Base-by-base conservation (phyloP, 2,329 filamentous ascomycete species). In the Trichothecium roseum region DNA sequence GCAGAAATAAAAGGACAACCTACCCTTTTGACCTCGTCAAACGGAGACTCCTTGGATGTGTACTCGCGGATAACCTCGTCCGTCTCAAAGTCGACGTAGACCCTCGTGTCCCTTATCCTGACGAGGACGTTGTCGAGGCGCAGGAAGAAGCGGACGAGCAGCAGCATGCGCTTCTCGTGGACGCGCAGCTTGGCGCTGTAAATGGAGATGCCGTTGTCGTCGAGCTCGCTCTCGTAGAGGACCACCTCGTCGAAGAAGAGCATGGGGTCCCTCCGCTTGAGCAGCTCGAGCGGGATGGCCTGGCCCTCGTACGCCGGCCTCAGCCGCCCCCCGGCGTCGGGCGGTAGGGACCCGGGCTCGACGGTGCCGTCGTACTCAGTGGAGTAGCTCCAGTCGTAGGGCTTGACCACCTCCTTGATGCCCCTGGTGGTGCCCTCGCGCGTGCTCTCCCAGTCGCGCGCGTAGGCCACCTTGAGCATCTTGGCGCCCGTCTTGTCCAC, bases 381-480 rank as follows among this genome's bases (percentile, higher is more conserved):
- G 45, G 79, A 91, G 62, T 96, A 98, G 42, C 86, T 94, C 91
- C 91, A 98, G 63, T 98, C 91, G 56, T 93, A 98, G 3, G 89
- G 88, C 63, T 88, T 88, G 37, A 98, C 85, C 18, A 95, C 81
- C 54, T 95, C 86, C 53, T 85, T 86, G 55, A 98, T 94, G 37
- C 82, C 84, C 49, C 87, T 83, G 34, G 83, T 81, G 48, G 84
- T 84, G 56, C 81, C 78, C 56, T 87, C 86, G 39, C 69, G 60
- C 35, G 62, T 73, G 45, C 66, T 66, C 45, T 64, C 68, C 91
- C 91, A 98, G 55, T 87, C 84, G 43, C 78, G 74, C 3, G 91
- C 94, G 61, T 96, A 88, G 29, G 88, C 84, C 32, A 98, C 91
- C 61, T 89, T 85, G 45, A 98, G 72, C 83, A 95, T 94, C 43